A percentile compares a stretch with the other conserved stretches of the same genome.
Conservation (phyloP, 345 rosid genomes). For the Melaleuca quinquenervia region DNA sequence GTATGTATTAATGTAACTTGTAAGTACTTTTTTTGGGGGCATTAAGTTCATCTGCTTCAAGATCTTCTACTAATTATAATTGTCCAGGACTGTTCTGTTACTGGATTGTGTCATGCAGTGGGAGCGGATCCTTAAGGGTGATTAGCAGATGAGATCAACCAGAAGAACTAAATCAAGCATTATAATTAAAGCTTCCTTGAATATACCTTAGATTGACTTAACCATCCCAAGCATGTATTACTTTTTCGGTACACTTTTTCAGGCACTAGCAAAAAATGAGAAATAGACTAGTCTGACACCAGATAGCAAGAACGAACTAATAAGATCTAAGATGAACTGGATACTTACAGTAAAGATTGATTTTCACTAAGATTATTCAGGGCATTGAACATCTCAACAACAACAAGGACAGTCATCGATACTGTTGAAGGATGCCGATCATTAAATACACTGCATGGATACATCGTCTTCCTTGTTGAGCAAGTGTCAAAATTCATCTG, state of each 20-base stretch:
- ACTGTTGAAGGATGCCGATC: constrained; percentile 96
- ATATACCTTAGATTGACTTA: neutral
- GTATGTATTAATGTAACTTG: too few species aligned
- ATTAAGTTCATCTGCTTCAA: neutral
- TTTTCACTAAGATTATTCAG: constrained; percentile 98
- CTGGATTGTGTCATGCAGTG: neutral
- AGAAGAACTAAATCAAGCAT: neutral
- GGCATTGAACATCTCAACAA: constrained; percentile 99
- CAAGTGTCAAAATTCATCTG: constrained; percentile 97
- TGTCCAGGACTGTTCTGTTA: neutral
- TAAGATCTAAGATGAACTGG: neutral
- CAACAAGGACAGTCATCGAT: constrained; percentile 98
- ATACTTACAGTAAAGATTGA: constrained; percentile 88
- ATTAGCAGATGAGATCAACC: neutral
- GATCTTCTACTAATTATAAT: neutral
- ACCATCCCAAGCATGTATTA: neutral
- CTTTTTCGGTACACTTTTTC: neutral
- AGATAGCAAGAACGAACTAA: neutral
- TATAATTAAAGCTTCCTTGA: neutral
- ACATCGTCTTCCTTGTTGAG: constrained; percentile 70
- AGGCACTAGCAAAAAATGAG: neutral
- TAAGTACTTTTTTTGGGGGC: too few species aligned
- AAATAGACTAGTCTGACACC: neutral
- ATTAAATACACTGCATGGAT: constrained; percentile 88
- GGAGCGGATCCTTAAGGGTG: neutral